Evolutionary conservation across 2,329 filamentous ascomycete genomes (phyloP), one percentile per base, ranked within the genome.

Genomic region (Pseudocercospora fijiensis): DNA sequence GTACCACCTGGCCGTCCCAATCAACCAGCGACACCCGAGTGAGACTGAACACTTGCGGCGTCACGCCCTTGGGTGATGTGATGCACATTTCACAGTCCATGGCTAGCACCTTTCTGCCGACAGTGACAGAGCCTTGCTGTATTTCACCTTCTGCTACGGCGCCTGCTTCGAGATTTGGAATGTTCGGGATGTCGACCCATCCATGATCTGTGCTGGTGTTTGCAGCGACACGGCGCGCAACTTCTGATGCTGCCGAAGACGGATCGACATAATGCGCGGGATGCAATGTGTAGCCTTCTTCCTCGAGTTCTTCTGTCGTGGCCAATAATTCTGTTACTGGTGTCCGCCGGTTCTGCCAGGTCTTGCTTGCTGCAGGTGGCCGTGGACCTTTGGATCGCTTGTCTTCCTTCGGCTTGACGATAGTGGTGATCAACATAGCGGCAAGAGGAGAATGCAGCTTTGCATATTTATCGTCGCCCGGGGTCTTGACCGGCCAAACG

Each of bases 31-130:
- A 97, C 75, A 98, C 89, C 62, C 95, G 88, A 1, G 95, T 96
- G 49, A 99, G 86, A 37, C 93, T 91, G 67, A 90, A 91, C 68
- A 91, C 86, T 55, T 87, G 87, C 65, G 89, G 87, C 20, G 70
- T 66, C 16, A 68, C 64, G 18, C 72, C 72, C 41, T 62, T 57
- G 16, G 73, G 74, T 64, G 88, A 90, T 2, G 92, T 96, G 79
- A 92, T 88, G 76, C 93, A 96, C 95, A 99, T 99, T 78, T 99
- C 95, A 78, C 95, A 99, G 76, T 99, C 95, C 60, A 99, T 82
- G 1, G 92, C 89, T 56, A 96, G 81, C 10, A 97, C 81, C 41
- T 89, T 85, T 66, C 92, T 86, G 37, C 93, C 95, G 28, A 87
- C 91, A 0, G 92, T 96, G 63, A 96, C 80, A 76, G 92, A 94